Evolutionary conservation across 1,284 basidiomycete species (phyloP).

Genomic region (Filobasidium uniguttulatum): DNA sequence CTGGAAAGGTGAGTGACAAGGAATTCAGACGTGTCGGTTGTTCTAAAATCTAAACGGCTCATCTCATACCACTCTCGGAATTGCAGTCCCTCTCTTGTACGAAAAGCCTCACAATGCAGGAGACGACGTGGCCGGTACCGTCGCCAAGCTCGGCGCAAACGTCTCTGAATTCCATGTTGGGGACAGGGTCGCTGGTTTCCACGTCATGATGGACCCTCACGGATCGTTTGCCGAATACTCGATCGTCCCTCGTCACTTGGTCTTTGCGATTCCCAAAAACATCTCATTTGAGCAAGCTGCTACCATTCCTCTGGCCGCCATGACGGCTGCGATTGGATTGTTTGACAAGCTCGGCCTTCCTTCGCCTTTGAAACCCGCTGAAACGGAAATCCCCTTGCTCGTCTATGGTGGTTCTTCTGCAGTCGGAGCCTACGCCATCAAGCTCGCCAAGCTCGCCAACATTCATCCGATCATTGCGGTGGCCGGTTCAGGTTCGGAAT

Average conservation of each 20-base stretch:
- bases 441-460: conserved; percentile 17
- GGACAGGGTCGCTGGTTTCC: conserved; percentile 17
- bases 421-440: conserved; percentile 17
- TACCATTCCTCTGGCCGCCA: conserved; percentile 14
- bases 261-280: conserved; percentile 12
- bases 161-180: conserved; percentile 15
- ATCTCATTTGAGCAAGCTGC: conserved; percentile 10
- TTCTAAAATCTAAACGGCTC: neutral
- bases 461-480: conserved; percentile 18
- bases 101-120: conserved; percentile 11
- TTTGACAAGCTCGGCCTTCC: conserved; percentile 13
- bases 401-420: conserved; percentile 16
- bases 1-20: conserved; percentile 10
- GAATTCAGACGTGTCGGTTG: too few species aligned
- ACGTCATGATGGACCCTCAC: conserved; percentile 10
- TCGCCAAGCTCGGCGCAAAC: conserved; percentile 14
- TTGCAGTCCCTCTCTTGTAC: neutral
- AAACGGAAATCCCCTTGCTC: conserved; percentile 10
- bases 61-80: too few species aligned
- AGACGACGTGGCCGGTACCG: conserved; percentile 16
- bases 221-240: conserved; percentile 16
- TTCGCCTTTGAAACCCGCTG: conserved; percentile 14
- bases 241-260: conserved; percentile 11
- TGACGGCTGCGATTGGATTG: conserved; percentile 16
- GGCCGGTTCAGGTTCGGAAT: conserved; percentile 11